phyloP scores from a whole-genome alignment of 1,284 basidiomycete species.

The Puccinia polysora region DNA sequence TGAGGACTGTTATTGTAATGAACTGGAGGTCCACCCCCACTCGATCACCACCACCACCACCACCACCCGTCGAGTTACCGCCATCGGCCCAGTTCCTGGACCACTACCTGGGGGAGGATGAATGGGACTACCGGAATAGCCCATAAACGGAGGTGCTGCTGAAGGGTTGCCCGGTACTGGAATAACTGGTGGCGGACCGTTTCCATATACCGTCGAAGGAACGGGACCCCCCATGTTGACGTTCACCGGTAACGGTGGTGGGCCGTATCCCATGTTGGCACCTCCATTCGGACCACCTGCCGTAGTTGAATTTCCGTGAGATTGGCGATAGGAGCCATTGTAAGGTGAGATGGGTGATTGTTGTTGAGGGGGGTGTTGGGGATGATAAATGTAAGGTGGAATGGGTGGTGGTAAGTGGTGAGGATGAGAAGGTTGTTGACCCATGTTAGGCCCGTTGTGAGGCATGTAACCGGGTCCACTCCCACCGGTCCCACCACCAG shows the following conservation, averaged over 20 bases:
- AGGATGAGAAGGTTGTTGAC: constrained; percentile 10
- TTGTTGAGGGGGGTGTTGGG: constrained; percentile 31
- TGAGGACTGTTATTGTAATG: constrained; percentile 19
- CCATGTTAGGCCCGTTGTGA: constrained; percentile 2
- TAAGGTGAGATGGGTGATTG: constrained; percentile 37
- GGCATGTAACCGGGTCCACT: constrained; percentile 22
- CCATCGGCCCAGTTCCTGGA: not conserved
- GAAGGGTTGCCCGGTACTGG: constrained; percentile 9
- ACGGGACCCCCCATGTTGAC: constrained; percentile 22
- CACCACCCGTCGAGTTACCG: constrained; percentile 4
- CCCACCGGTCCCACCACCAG: not conserved
- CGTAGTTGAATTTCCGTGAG: not conserved
- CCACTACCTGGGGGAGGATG: constrained; percentile 3
- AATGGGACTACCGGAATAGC: constrained; percentile 2
- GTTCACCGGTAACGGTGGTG: not conserved
- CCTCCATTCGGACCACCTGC: not conserved
- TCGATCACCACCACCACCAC: not conserved
- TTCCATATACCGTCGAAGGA: not conserved
- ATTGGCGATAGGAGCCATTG: constrained; percentile 34
- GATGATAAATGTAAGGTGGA: constrained; percentile 39
- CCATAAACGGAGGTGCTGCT: not conserved
- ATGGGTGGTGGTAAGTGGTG: constrained; percentile 29
- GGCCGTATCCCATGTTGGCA: constrained; percentile 6
- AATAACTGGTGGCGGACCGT: not conserved
- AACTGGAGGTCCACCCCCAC: not conserved